Conservation (phyloP, 192 early-diverging fungal genomes). For the Backusella parvicylindrica region DNA sequence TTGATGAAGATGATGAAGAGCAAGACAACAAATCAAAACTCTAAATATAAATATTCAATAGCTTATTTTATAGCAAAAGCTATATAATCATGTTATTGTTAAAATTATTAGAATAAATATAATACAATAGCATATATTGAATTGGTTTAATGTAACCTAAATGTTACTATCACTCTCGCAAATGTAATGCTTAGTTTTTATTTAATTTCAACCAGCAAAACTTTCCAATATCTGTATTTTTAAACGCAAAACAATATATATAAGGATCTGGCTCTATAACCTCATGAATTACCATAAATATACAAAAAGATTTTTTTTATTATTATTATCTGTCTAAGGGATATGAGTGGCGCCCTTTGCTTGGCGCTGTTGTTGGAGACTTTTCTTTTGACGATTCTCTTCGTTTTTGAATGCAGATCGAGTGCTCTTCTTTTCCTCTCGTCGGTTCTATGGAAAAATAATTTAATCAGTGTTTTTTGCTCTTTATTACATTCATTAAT, state of each 20-base stretch:
- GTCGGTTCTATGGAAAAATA: conserved; percentile 42
- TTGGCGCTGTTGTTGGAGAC: conserved; percentile 50
- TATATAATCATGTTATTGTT: too few relatives aligned
- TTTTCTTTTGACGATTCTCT: conserved; percentile 54
- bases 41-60: neutral
- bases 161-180: too few relatives aligned
- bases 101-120: too few relatives aligned
- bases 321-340: conserved; percentile 18
- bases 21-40: neutral
- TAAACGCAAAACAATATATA: too few relatives aligned
- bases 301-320: neutral
- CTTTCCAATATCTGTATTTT: too few relatives aligned
- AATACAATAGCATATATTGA: too few relatives aligned
- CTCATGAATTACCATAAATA: neutral
- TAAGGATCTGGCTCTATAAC: too few relatives aligned
- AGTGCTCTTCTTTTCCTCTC: conserved; percentile 75
- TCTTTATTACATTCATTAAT: neutral
- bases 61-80: too few relatives aligned
- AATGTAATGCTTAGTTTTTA: too few relatives aligned
- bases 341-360: conserved; percentile 47
- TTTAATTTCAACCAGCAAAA: too few relatives aligned
- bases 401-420: conserved; percentile 79
- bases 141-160: too few relatives aligned
- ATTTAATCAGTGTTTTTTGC: neutral
- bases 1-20: neutral